Conservation (phyloP, 2,329 filamentous ascomycete genomes). For the Fusarium circinatum region DNA sequence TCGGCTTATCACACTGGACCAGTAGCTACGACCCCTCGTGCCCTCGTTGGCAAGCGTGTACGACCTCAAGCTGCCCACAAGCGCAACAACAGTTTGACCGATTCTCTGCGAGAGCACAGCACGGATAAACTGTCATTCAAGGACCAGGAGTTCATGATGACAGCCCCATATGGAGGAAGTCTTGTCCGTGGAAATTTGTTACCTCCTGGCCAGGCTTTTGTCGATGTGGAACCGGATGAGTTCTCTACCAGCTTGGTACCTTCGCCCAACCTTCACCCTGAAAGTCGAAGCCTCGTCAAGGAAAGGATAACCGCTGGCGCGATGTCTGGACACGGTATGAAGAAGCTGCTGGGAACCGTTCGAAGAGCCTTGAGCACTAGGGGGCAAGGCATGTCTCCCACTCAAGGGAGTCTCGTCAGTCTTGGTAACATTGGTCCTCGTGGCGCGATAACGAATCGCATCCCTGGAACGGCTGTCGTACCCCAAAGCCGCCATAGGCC, state of each 20-base stretch:
- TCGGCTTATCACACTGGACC: slow-evolving; percentile 59
- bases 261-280: slow-evolving; percentile 63
- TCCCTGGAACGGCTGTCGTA: slow-evolving; percentile 69
- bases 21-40: slow-evolving; percentile 67
- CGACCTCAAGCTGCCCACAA: slow-evolving; percentile 72
- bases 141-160: slow-evolving; percentile 67
- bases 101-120: slow-evolving; percentile 79
- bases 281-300: slow-evolving; percentile 54
- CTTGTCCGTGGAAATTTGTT: slow-evolving; percentile 88
- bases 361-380: slow-evolving; percentile 80
- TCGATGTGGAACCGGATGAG: slow-evolving; percentile 70
- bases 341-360: slow-evolving; percentile 86
- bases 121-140: slow-evolving; percentile 62
- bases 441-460: slow-evolving; percentile 65
- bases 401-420: slow-evolving; percentile 59
- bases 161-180: slow-evolving; percentile 79
- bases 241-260: slow-evolving; percentile 59
- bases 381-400: slow-evolving; percentile 56
- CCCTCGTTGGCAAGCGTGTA: slow-evolving; percentile 67
- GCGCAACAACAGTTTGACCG: slow-evolving; percentile 86
- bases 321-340: slow-evolving; percentile 80
- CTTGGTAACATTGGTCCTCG: slow-evolving; percentile 61
- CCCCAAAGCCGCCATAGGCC: slow-evolving; percentile 62
- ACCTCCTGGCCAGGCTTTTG: slow-evolving; percentile 83
- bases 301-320: slow-evolving; percentile 63